A percentile compares a stretch with the other conserved stretches of the same genome.
Evolutionary conservation across 192 early-diverging fungal species (phyloP).

Genomic region (Podila horticola): DNA sequence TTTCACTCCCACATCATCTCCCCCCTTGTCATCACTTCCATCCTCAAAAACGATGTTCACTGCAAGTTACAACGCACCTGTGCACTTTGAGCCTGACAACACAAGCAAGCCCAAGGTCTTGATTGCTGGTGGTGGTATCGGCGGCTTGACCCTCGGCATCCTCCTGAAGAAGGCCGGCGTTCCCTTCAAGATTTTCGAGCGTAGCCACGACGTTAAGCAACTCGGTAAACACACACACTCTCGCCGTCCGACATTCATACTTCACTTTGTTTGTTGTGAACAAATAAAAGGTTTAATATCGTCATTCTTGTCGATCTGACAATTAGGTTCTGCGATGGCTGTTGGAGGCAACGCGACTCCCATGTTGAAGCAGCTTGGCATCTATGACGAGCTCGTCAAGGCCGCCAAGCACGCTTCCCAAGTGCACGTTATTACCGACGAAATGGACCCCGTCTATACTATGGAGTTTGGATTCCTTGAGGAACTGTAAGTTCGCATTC

Average conservation of each 20-base stretch:
- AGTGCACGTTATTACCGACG: neutral
- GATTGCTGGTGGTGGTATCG: slow-evolving; percentile 3
- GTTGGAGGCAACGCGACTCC: neutral
- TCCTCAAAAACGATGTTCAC: no score
- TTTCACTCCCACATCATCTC: no score
- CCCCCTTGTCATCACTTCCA: no score
- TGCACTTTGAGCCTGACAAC: no score
- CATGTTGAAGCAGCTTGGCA: neutral
- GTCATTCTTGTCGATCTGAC: neutral
- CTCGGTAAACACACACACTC: neutral
- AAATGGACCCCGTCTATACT: neutral
- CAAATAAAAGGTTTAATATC: neutral
- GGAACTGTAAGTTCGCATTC: no score
- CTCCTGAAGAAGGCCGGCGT: neutral
- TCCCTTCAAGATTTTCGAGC: neutral
- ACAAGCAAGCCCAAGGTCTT: neutral
- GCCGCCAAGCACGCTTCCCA: neutral
- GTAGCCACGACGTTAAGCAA: neutral
- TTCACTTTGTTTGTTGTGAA: neutral
- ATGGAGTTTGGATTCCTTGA: neutral
- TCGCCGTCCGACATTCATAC: neutral
- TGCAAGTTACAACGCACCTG: no score
- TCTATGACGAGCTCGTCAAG: neutral
- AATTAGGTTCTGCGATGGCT: neutral
- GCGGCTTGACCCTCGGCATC: neutral